Base-by-base conservation (phyloP, 1,284 basidiomycete genomes). In the Golubevia pallescens region DNA sequence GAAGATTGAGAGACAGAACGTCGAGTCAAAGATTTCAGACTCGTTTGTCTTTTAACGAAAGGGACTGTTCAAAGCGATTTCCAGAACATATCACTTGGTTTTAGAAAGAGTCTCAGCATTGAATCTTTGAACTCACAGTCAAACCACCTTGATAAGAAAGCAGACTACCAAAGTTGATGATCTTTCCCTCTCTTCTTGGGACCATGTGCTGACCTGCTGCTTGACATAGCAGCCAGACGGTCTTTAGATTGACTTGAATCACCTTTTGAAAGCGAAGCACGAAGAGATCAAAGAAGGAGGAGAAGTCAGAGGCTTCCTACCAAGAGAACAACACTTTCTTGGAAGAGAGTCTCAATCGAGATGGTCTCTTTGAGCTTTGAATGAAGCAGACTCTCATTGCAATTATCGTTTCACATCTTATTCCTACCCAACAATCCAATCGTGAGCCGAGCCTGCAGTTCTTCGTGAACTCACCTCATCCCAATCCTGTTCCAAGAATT, bases 401-500 rank as follows among this genome's bases (percentile, higher is more conserved):
- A n/a, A n/a, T n/a, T n/a, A n/a, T n/a, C n/a, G n/a, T n/a, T n/a
- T n/a, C n/a, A n/a, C 34, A 38, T 38, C 34, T 10, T 38, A 10
- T 38, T 10, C 34, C 34, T 6, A 14, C 16, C 2, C 6, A 57
- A 28, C 10, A 13, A 28, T 57, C 56, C 2, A 57, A 28, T 13
- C 14, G 20, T 21, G 19, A 55, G 20, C 20, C 20, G 24, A 55
- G 20, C 16, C 14, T 32, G 4, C 6, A 28, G n/a, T 10, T 8
- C 16, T 13, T 13, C 14, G 6, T 10, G 60, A 52, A 63, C 65
- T 20, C 6, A 71, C 79, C 59, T 94, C 93, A 81, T 95, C 91
- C 94, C 94, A 97, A 85, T 95, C 92, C 58, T 88, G 86, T 85
- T 96, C 94, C 51, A 90, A 88, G 86, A 97, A 97, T 76, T 90